Conservation (phyloP, 2,329 filamentous ascomycete genomes). For the Botryotinia globosa region DNA sequence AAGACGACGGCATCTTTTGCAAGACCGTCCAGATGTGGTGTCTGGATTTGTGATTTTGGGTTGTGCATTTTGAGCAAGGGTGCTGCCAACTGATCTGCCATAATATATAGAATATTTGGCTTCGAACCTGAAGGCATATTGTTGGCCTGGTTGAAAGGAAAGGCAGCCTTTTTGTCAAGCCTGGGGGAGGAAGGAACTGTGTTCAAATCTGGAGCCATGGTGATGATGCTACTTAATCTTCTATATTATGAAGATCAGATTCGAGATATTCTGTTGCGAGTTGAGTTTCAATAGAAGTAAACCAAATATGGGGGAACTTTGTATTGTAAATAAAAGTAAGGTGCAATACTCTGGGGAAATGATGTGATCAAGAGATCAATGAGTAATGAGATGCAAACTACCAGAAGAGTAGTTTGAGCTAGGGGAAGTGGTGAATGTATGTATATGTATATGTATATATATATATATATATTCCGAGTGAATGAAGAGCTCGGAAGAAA, state of each 20-base stretch:
- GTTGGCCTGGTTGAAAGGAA: constrained; percentile 33
- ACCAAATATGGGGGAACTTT: background rate
- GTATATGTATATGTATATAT: background rate
- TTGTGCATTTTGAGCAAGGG: constrained; percentile 92
- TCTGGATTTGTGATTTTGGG: constrained; percentile 82
- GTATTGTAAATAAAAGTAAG: background rate
- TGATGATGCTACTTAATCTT: background rate
- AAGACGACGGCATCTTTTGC: constrained; percentile 83
- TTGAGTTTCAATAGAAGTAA: background rate
- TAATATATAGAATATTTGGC: constrained; percentile 87
- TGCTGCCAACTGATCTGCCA: constrained; percentile 93
- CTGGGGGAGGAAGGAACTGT: constrained; percentile 59
- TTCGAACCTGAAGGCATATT: constrained; percentile 38
- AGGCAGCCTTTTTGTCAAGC: constrained; percentile 24
- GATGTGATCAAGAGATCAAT: constrained; percentile 6
- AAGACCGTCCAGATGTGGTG: constrained; percentile 81
- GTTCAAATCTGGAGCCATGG: constrained; percentile 73
- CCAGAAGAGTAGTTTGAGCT: background rate
- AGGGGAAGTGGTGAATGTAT: background rate
- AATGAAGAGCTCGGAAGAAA: background rate
- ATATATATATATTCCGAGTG: background rate
- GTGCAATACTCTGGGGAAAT: constrained; percentile 13
- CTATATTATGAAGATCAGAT: background rate
- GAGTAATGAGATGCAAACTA: background rate
- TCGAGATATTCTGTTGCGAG: background rate